Evolutionary conservation across 176 grass and related monocot species (phyloP), one percentile per base, ranked within the genome.

Genomic region (Oryza officinalis): DNA sequence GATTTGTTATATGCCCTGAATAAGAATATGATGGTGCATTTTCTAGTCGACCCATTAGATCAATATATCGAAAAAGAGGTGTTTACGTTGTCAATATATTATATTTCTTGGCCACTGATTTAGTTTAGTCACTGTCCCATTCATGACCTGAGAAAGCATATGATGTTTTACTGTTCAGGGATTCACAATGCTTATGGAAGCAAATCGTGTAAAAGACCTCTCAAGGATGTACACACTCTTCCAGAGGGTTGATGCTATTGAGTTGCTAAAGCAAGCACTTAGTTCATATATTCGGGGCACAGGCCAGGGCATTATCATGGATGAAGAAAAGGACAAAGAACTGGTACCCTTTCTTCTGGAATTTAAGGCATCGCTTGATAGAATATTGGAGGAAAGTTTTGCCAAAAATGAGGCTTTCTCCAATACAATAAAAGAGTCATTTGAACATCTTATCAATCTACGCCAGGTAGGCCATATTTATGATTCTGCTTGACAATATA

Each of bases 271-370:
- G 60, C 81, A 94, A 94, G 89, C 91, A 17, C 94, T 99, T 74
- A 96, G 97, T 80, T 90, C 92, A 87, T 96, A 94, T 75, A 89
- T 99, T 35, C 89, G 93, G 40, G 89, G 86, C 28, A 99, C 86
- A 26, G 97, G 97, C 43, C 93, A 99, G 77, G 82, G 83, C 30
- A 84, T 96, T 91, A 94, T 96, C 73, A 90, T 87, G 74, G 97
- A 99, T 92, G 97, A 99, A 90, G 97, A 99, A 77, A 99, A 99
- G 69, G 93, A 99, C 72, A 96, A 84, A 88, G 97, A 99, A 72
- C 71, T 99, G 76, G 97, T 99, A 78, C 88, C 97, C 9, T 99
- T 91, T 88, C 84, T 99, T 63, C 81, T 99, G 52, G 97, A 99
- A 3, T 99, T 99, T 80, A 99, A 99, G 87, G 65, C 86, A 79